Evolutionary conservation across 78 protist species (phyloP).

Genomic region (Dictyostelium capitatum): DNA sequence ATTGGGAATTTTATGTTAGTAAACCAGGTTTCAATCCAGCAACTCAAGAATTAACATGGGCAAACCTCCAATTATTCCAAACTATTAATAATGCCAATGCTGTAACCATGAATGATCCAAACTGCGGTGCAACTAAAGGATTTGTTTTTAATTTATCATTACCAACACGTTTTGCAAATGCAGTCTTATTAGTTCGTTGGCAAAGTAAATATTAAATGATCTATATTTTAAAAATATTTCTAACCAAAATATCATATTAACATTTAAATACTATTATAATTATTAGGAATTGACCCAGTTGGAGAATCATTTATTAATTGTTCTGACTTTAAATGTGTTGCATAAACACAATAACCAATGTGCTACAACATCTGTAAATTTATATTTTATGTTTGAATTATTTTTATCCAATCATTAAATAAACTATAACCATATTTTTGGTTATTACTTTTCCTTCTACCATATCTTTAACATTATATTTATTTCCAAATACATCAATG

Average conservation of each 20-base stretch:
- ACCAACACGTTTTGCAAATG: slow-evolving; percentile 19
- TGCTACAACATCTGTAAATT: no score
- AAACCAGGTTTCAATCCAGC: slow-evolving; percentile 40
- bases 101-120: not conserved
- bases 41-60: slow-evolving; percentile 28
- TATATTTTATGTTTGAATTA: no score
- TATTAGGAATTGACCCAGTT: slow-evolving; percentile 42
- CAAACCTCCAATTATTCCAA: slow-evolving; percentile 1
- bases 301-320: slow-evolving; percentile 63
- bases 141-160: not conserved
- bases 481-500: no score
- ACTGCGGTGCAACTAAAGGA: not conserved
- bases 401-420: no score
- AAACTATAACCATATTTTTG: no score
- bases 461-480: no score
- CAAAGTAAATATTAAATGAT: not conserved
- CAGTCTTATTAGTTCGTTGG: slow-evolving; percentile 25
- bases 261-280: no score
- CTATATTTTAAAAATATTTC: no score
- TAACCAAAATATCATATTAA: no score
- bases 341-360: no score
- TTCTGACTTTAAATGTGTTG: slow-evolving; percentile 14
- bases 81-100: not conserved
- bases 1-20: slow-evolving; percentile 49
- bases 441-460: no score